Percentiles rank a stretch among this genome's conserved stretches.
Evolutionary conservation across 2,329 filamentous ascomycete species (phyloP).

Genomic region (Acarospora socialis): DNA sequence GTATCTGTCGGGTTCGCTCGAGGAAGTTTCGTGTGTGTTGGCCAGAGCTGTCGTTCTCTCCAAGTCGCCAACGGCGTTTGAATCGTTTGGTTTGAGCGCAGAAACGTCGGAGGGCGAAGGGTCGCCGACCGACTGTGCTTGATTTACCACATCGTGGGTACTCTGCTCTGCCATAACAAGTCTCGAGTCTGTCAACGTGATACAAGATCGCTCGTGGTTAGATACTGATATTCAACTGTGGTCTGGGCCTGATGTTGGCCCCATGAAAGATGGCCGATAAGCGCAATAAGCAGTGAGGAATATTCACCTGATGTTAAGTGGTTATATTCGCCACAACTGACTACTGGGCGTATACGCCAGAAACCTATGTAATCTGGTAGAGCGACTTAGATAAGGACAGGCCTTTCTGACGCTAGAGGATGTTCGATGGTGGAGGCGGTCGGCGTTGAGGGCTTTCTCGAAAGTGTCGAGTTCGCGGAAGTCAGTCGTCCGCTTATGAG

Average conservation of each 20-base stretch:
- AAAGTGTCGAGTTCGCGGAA: too few species aligned
- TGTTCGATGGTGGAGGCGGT: too few species aligned
- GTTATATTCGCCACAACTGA: slow-evolving; percentile 29
- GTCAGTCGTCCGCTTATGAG: too few species aligned
- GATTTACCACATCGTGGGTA: slow-evolving; percentile 57
- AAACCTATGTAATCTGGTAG: slow-evolving; percentile 1
- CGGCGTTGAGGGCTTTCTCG: too few species aligned
- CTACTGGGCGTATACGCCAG: slow-evolving; percentile 15
- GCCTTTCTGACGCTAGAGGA: too few species aligned
- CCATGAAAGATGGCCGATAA: slow-evolving; percentile 7
- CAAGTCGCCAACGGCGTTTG: slow-evolving; percentile 37
- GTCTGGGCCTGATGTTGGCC: background rate
- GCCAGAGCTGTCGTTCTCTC: too few species aligned
- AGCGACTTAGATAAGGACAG: slow-evolving; percentile 3
- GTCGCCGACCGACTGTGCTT: slow-evolving; percentile 53
- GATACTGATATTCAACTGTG: slow-evolving; percentile 9
- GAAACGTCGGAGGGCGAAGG: slow-evolving; percentile 49
- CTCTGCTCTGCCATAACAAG: slow-evolving; percentile 62
- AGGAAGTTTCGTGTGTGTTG: too few species aligned
- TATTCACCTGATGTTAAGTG: slow-evolving; percentile 30
- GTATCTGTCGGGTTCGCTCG: too few species aligned
- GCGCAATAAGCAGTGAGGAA: slow-evolving; percentile 11
- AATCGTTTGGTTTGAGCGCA: slow-evolving; percentile 44
- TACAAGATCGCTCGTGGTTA: slow-evolving; percentile 22
- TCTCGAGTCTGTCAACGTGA: slow-evolving; percentile 30